Conservation (phyloP, 768 basidiomycete genomes). For the Agrocybe pediades region DNA sequence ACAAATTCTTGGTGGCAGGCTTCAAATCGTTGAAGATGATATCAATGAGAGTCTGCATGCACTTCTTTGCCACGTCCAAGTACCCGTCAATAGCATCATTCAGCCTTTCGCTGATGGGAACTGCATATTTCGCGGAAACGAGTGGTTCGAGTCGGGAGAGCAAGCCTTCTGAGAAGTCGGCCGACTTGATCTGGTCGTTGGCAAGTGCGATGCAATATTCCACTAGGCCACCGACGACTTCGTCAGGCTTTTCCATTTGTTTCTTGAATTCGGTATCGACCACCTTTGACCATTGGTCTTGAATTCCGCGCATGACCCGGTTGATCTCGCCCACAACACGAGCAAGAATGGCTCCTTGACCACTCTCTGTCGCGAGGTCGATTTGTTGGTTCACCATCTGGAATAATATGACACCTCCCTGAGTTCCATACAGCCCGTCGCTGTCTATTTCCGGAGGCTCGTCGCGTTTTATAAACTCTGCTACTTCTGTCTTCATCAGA, state of each 20-base stretch:
- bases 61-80: conserved; percentile 97
- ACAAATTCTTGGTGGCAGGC: conserved; percentile 81
- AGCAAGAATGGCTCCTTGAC: conserved; percentile 90
- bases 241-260: conserved; percentile 86
- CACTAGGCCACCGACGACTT: conserved; percentile 83
- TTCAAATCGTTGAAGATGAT: conserved; percentile 95
- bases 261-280: conserved; percentile 87
- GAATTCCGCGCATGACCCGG: conserved; percentile 86
- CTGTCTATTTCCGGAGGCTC: conserved; percentile 88
- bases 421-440: conserved; percentile 88
- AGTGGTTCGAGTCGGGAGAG: conserved; percentile 85
- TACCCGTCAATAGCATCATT: conserved; percentile 99
- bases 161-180: conserved; percentile 89
- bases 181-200: conserved; percentile 96
- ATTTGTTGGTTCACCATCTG: conserved; percentile 98
- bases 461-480: conserved; percentile 80
- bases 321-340: conserved; percentile 87
- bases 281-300: conserved; percentile 84
- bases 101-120: conserved; percentile 78
- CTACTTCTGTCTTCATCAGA: conserved; percentile 87
- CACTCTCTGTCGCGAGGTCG: conserved; percentile 93
- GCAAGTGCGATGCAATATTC: conserved; percentile 97
- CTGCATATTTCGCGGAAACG: conserved; percentile 90
- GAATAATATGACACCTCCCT: conserved; percentile 94
- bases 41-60: conserved; percentile 91